Evolutionary conservation across 2,329 filamentous ascomycete genomes (phyloP).

Genomic region (Nigrospora osmanthi): DNA sequence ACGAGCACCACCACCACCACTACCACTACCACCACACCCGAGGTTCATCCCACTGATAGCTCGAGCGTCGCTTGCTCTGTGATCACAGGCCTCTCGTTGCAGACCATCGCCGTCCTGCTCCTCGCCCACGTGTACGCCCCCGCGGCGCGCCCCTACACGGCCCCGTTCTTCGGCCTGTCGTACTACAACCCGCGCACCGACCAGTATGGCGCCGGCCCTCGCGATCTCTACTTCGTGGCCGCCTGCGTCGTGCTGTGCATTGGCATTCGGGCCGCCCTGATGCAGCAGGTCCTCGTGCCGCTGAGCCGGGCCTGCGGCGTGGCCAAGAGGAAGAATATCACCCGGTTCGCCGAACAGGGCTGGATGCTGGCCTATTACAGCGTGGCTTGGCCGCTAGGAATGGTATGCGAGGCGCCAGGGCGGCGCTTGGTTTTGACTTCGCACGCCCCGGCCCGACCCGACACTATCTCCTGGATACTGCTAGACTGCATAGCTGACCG

Average conservation of each 20-base stretch:
- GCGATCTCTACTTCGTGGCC: slow-evolving; percentile 68
- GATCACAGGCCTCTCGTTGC: slow-evolving; percentile 68
- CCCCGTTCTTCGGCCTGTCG: slow-evolving; percentile 77
- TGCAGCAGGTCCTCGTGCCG: slow-evolving; percentile 83
- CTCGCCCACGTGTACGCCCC: slow-evolving; percentile 75
- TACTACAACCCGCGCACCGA: slow-evolving; percentile 66
- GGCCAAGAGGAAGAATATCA: slow-evolving; percentile 62
- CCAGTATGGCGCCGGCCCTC: slow-evolving; percentile 65
- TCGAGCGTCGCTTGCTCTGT: not conserved
- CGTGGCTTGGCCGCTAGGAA: slow-evolving; percentile 72
- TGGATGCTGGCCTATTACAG: slow-evolving; percentile 82
- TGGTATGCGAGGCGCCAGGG: slow-evolving; percentile 45
- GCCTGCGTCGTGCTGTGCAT: slow-evolving; percentile 79
- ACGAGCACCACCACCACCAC: not conserved
- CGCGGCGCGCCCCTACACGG: slow-evolving; percentile 63
- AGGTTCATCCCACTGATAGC: not conserved
- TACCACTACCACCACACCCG: not conserved
- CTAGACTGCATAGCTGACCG: not conserved
- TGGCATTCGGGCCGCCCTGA: slow-evolving; percentile 69
- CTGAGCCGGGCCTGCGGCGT: slow-evolving; percentile 65
- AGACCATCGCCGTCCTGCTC: slow-evolving; percentile 70
- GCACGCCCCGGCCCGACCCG: not conserved
- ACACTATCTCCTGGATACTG: too few species aligned
- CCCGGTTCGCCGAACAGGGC: slow-evolving; percentile 85
- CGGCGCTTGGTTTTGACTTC: slow-evolving; percentile 5